These are phyloP conservation scores for Penicillium crustosum DNA, from an alignment of 2,329 filamentous ascomycete genomes.

Conservation along the genomic window DNA sequence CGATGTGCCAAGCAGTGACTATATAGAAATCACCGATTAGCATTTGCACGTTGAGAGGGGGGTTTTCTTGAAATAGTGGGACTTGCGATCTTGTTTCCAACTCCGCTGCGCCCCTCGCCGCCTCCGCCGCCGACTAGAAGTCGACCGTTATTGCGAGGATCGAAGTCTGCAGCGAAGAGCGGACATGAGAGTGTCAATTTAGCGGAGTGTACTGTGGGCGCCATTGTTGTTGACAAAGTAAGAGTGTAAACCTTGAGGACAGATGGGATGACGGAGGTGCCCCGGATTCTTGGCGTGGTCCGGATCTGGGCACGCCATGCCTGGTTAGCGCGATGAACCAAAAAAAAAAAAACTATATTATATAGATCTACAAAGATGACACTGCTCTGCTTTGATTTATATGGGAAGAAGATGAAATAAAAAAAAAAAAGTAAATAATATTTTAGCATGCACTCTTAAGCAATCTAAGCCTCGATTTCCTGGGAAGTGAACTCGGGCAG, in stretches of 20 bases:
- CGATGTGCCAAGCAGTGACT: constrained; percentile 73
- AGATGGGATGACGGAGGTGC: constrained; percentile 24
- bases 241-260: constrained; percentile 23
- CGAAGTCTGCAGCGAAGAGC: constrained; percentile 84
- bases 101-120: constrained; percentile 75
- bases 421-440: constrained; percentile 19
- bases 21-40: constrained; percentile 8
- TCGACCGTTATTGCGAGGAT: constrained; percentile 72
- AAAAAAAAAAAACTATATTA: background rate
- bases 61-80: constrained; percentile 5
- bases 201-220: constrained; percentile 47
- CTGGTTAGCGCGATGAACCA: constrained; percentile 10
- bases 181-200: constrained; percentile 75
- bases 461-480: constrained; percentile 49
- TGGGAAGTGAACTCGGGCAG: constrained; percentile 84
- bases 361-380: background rate
- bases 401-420: background rate
- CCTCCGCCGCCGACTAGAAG: constrained; percentile 85
- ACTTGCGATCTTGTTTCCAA: constrained; percentile 81
- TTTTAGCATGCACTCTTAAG: constrained; percentile 11
- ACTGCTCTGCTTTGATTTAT: background rate
- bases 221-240: constrained; percentile 31
- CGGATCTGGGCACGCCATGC: constrained; percentile 12
- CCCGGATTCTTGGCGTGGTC: constrained; percentile 33
- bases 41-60: background rate